Percentiles rank a stretch among this genome's conserved stretches.
Conservation (phyloP, 2,329 filamentous ascomycete species). For the Alternaria gaisen region DNA sequence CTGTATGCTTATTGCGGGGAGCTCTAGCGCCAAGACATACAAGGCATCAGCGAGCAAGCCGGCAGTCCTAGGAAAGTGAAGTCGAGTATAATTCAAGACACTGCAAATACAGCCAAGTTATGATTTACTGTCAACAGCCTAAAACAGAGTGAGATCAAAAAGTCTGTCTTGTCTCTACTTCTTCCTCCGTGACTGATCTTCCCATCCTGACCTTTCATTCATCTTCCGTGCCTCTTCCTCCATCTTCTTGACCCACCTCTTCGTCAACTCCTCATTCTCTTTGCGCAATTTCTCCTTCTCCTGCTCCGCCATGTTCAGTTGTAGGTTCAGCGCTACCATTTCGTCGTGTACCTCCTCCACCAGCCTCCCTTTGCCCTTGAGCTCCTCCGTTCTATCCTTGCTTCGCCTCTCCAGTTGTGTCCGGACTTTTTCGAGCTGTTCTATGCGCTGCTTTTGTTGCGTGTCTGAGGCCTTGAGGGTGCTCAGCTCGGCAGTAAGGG, state of each 20-base stretch:
- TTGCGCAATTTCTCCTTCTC: conserved; percentile 74
- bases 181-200: conserved; percentile 29
- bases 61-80: background rate
- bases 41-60: conserved; percentile 33
- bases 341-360: conserved; percentile 93
- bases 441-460: conserved; percentile 69
- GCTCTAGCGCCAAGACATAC: conserved; percentile 37
- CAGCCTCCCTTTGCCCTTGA: conserved; percentile 82
- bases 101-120: background rate
- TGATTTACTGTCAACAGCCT: background rate
- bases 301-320: conserved; percentile 86
- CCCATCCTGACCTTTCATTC: conserved; percentile 63
- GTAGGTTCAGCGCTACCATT: conserved; percentile 84
- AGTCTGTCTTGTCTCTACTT: conserved; percentile 15
- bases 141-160: background rate
- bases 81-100: background rate
- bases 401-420: conserved; percentile 70
- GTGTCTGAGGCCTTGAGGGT: conserved; percentile 68
- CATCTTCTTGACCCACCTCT: conserved; percentile 91
- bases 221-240: conserved; percentile 85
- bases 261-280: conserved; percentile 89
- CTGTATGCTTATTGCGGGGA: conserved; percentile 31
- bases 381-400: conserved; percentile 84
- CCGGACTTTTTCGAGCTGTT: conserved; percentile 69
- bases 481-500: conserved; percentile 70